Evolutionary conservation across 495 filamentous ascomycete genomes (phyloP).

Genomic region (Neurospora sp.): DNA sequence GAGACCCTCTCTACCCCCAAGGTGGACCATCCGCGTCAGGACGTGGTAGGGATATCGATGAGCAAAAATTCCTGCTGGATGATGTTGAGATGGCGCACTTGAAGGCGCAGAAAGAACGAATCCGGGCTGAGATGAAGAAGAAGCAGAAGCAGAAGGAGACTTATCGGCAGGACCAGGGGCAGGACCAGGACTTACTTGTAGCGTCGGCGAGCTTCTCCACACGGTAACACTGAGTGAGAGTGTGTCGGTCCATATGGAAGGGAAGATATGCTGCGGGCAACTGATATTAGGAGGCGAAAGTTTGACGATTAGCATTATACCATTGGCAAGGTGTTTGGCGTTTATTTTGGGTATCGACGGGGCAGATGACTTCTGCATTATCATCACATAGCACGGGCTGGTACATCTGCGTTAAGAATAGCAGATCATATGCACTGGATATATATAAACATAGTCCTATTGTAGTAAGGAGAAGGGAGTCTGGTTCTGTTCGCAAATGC

Average conservation of each 20-base stretch:
- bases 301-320: constrained; percentile 8
- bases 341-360: not conserved
- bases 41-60: constrained; percentile 16
- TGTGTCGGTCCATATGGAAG: not conserved
- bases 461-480: not conserved
- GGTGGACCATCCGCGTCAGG: constrained; percentile 3
- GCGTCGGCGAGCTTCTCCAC: not conserved
- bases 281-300: not conserved
- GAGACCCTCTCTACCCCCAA: constrained; percentile 7
- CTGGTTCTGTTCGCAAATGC: not conserved
- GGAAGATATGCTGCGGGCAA: not conserved
- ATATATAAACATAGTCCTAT: not conserved
- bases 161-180: not conserved
- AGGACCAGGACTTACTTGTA: constrained; percentile 6
- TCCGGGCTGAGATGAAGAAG: not conserved
- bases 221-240: not conserved
- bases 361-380: not conserved
- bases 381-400: not conserved
- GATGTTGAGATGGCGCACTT: constrained; percentile 14
- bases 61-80: constrained; percentile 22
- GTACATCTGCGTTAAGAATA: not conserved
- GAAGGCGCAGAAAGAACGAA: constrained; percentile 13
- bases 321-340: constrained; percentile 16
- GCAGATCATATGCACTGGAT: not conserved
- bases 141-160: not conserved